A percentile compares a stretch with the other conserved stretches of the same genome.
phyloP scores from a whole-genome alignment of 2,329 filamentous ascomycete species.

The Colletotrichum endophyticum region DNA sequence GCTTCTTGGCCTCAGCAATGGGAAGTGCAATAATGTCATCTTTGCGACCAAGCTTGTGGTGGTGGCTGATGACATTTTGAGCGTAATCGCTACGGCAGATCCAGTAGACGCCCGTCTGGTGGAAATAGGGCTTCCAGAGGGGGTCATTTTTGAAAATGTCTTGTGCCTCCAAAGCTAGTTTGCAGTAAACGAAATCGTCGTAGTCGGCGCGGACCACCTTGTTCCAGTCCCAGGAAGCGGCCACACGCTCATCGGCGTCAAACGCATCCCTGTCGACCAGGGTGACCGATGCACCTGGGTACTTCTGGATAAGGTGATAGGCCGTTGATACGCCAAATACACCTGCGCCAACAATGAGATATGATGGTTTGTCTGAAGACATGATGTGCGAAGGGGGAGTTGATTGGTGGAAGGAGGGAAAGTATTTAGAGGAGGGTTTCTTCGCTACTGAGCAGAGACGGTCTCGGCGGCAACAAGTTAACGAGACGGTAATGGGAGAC shows the following conservation, averaged over 20 bases:
- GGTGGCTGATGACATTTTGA: slow-evolving; percentile 57
- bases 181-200: slow-evolving; percentile 66
- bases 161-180: slow-evolving; percentile 69
- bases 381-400: background rate
- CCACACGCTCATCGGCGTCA: slow-evolving; percentile 52
- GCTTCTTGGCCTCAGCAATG: slow-evolving; percentile 47
- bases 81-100: slow-evolving; percentile 57
- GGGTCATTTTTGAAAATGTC: slow-evolving; percentile 64
- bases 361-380: slow-evolving; percentile 32
- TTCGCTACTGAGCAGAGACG: background rate
- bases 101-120: slow-evolving; percentile 65
- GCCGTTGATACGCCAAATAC: slow-evolving; percentile 71
- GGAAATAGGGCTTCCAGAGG: slow-evolving; percentile 61
- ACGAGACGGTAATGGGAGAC: background rate
- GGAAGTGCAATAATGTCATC: slow-evolving; percentile 48
- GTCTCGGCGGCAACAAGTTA: background rate
- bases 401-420: background rate
- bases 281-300: slow-evolving; percentile 55
- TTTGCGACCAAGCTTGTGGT: slow-evolving; percentile 46
- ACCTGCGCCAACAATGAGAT: slow-evolving; percentile 68
- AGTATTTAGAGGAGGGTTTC: background rate
- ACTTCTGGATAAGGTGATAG: slow-evolving; percentile 61
- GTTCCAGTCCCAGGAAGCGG: slow-evolving; percentile 76
- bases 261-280: slow-evolving; percentile 62
- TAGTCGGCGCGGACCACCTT: slow-evolving; percentile 76